These are phyloP conservation scores for Coniosporium apollinis DNA, from an alignment of 495 filamentous ascomycete species.

Conservation along the genomic window DNA sequence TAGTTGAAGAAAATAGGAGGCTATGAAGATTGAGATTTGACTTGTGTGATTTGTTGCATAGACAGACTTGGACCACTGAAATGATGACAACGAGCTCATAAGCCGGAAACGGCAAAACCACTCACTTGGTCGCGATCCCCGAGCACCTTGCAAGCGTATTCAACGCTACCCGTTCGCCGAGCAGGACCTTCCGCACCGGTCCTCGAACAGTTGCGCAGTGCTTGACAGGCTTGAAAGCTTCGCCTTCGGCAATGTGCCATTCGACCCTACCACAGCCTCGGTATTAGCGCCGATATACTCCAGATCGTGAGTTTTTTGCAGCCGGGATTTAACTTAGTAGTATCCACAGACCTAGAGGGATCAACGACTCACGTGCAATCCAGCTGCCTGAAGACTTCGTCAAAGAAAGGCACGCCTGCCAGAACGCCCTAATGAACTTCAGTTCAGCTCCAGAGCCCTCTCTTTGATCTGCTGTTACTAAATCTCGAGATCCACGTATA, in stretches of 20 bases:
- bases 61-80: background rate
- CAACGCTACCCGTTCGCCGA: constrained; percentile 83
- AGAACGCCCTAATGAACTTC: no score
- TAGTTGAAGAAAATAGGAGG: constrained; percentile 31
- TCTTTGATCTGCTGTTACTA: no score
- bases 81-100: no score
- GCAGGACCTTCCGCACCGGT: constrained; percentile 67
- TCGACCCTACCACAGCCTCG: constrained; percentile 38
- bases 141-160: constrained; percentile 87
- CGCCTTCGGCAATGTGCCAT: constrained; percentile 73
- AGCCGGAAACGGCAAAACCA: no score
- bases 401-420: constrained; percentile 87
- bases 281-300: background rate
- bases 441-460: no score
- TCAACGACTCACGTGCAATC: constrained; percentile 49
- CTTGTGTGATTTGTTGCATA: background rate
- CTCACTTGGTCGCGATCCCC: constrained; percentile 63
- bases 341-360: background rate
- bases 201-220: constrained; percentile 71
- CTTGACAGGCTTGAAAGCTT: constrained; percentile 35
- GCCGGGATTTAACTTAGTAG: no score
- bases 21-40: constrained; percentile 12
- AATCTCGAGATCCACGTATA: no score
- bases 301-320: no score
- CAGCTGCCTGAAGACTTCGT: constrained; percentile 80